phyloP scores from a whole-genome alignment of 2,329 filamentous ascomycete genomes.

The Phyllosticta citrichinensis region DNA sequence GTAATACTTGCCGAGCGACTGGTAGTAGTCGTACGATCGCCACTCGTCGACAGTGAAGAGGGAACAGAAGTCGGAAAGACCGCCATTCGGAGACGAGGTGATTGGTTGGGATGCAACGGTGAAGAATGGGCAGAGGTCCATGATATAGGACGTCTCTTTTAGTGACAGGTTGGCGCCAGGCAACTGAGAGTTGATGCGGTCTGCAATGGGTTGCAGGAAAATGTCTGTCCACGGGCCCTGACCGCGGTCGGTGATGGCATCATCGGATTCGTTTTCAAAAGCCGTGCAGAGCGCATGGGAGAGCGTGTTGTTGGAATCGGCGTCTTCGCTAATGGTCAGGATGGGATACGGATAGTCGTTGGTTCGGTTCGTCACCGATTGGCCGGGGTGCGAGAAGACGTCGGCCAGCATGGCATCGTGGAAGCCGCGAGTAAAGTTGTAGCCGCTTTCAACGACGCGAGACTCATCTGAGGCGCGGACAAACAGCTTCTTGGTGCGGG shows the following conservation, averaged over 20 bases:
- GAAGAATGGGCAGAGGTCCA: slow-evolving; percentile 83
- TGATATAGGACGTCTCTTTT: slow-evolving; percentile 58
- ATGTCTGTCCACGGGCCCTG: slow-evolving; percentile 49
- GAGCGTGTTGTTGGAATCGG: slow-evolving; percentile 68
- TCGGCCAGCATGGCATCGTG: slow-evolving; percentile 28
- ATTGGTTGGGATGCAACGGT: slow-evolving; percentile 52
- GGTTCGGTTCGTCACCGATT: slow-evolving; percentile 23
- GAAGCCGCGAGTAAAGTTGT: slow-evolving; percentile 68
- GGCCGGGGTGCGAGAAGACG: neutral
- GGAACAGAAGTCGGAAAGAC: slow-evolving; percentile 60
- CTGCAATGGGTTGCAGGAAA: slow-evolving; percentile 59
- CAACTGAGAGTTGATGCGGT: slow-evolving; percentile 59
- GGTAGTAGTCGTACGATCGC: slow-evolving; percentile 69
- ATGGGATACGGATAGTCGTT: slow-evolving; percentile 43
- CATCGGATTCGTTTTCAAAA: slow-evolving; percentile 55
- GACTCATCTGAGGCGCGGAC: slow-evolving; percentile 59
- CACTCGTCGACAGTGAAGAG: slow-evolving; percentile 69
- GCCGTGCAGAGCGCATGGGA: slow-evolving; percentile 60
- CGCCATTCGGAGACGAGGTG: slow-evolving; percentile 35
- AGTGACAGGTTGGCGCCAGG: slow-evolving; percentile 55
- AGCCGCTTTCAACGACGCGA: slow-evolving; percentile 64
- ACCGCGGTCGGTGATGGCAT: slow-evolving; percentile 35
- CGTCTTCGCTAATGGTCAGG: slow-evolving; percentile 58
- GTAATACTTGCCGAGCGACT: slow-evolving; percentile 77
- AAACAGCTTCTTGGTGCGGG: slow-evolving; percentile 52